Evolutionary conservation across 164 flowering plant genomes (phyloP).

Genomic region (Kingdonia uniflora): DNA sequence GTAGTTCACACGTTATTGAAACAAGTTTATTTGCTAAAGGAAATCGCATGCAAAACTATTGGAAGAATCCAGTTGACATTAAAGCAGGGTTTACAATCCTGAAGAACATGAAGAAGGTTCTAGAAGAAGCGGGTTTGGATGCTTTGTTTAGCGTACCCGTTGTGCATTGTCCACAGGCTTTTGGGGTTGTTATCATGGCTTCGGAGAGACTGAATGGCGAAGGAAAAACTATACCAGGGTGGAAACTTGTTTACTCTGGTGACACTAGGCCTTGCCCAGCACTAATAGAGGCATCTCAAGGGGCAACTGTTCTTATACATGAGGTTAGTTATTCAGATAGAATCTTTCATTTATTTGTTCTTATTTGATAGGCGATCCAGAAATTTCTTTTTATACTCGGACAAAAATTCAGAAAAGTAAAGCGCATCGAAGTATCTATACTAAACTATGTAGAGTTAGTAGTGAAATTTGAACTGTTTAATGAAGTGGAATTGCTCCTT

Average conservation of each 20-base stretch:
- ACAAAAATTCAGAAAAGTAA: no score
- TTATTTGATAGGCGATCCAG: no score
- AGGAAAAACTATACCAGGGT: constrained; percentile 79
- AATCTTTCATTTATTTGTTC: not conserved
- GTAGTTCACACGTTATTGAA: constrained; percentile 14
- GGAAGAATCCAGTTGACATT: constrained; percentile 40
- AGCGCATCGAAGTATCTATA: no score
- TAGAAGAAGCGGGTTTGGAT: constrained; percentile 69
- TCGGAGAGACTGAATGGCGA: constrained; percentile 49
- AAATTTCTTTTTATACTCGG: no score
- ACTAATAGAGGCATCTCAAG: constrained; percentile 65
- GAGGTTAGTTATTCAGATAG: constrained; percentile 42
- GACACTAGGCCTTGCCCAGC: constrained; percentile 91
- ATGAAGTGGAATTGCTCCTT: no score
- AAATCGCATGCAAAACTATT: constrained; percentile 59
- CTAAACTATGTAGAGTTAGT: no score
- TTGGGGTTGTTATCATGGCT: constrained; percentile 63
- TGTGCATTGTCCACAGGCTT: constrained; percentile 89
- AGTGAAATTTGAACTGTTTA: no score
- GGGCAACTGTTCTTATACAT: constrained; percentile 92
- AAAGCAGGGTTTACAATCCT: constrained; percentile 21
- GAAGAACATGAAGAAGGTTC: constrained; percentile 41
- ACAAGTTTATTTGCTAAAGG: constrained; percentile 48
- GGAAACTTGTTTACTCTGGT: constrained; percentile 97
- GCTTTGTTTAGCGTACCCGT: constrained; percentile 75